Conservation (phyloP, 345 rosid species). For the Sonneratia alba region DNA sequence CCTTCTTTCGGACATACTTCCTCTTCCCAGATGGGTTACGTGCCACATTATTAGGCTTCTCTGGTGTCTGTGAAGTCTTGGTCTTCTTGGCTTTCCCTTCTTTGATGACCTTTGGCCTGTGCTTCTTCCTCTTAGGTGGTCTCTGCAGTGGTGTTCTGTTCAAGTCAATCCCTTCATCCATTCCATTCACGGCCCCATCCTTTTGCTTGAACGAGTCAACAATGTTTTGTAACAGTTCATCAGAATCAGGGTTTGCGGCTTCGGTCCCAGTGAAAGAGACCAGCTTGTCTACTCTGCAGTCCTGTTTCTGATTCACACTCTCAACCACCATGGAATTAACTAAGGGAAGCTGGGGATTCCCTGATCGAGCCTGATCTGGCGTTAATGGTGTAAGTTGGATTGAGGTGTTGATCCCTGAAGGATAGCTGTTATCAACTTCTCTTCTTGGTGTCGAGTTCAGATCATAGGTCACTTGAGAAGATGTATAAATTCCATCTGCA, state of each 20-base stretch:
- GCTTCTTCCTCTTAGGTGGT: slow-evolving; percentile 55
- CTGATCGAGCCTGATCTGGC: slow-evolving; percentile 21
- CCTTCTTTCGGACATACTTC: slow-evolving; percentile 31
- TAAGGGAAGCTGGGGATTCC: slow-evolving; percentile 12
- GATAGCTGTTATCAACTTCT: slow-evolving; percentile 23
- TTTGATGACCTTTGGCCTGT: slow-evolving; percentile 67
- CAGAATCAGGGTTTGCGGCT: slow-evolving; percentile 13
- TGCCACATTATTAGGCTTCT: background rate
- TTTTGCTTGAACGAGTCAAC: slow-evolving; percentile 28
- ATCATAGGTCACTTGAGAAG: slow-evolving; percentile 28
- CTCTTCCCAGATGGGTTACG: slow-evolving; percentile 29
- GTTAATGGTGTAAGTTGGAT: slow-evolving; percentile 27
- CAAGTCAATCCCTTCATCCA: slow-evolving; percentile 42
- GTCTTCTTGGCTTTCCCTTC: slow-evolving; percentile 52
- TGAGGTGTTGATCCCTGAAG: slow-evolving; percentile 17
- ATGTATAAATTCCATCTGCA: background rate
- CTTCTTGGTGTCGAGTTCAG: slow-evolving; percentile 37
- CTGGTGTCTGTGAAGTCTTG: slow-evolving; percentile 28
- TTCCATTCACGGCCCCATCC: slow-evolving; percentile 19
- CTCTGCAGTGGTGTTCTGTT: slow-evolving; percentile 62
- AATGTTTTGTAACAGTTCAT: slow-evolving; percentile 30
- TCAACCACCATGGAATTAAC: slow-evolving; percentile 7
- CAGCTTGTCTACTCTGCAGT: slow-evolving; percentile 16
- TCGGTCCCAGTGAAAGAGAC: slow-evolving; percentile 15
- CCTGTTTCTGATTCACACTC: slow-evolving; percentile 20